Evolutionary conservation across 108 stramenopile genomes (phyloP), one percentile per base, ranked within the genome.

Genomic region (Cyclostephanos tholiformis): DNA sequence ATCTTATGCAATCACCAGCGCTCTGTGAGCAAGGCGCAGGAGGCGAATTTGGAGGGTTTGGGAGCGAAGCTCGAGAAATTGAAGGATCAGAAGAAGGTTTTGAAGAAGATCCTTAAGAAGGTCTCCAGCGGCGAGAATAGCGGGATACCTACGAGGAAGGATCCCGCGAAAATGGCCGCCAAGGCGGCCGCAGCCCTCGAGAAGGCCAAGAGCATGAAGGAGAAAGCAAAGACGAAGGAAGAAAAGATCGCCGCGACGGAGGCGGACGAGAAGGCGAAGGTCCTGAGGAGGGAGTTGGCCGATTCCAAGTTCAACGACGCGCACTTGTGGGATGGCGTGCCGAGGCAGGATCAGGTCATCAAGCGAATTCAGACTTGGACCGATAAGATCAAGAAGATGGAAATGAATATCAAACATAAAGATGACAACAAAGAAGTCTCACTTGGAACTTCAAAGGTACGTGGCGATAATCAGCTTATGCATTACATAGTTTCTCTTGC

Each of bases 1-100:
- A 99, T 99, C 63, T 86, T 99, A 32, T 99, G 99, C 83, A 99
- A 99, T 79, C 99, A 99, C 79, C 99, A 99, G 75, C 86, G 89
- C 64, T 95, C 98, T 49, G 98, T 98, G 50, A 96, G 95, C 77
- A 99, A 99, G 77, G 92, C 95, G 8, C 93, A 95, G 56, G 97
- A 97, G 76, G 90, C 89, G 1, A 82, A 86, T 46, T 71, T 97
- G 11, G 96, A 94, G 64, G 89, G 65, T 50, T 74, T 94, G 39
- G 90, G 88, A 16, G 83, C 46, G 14, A 91, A 89, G 52, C 76
- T 99, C 27, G 89, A 85, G 29, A 84, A 83, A n/a, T 81, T 98
- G 67, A 94, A 90, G 73, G 87, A 87, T 56, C 97, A 98, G 82
- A 92, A 86, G 74, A 87, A 88, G 58, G 82, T 83, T 32, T 78